These are phyloP conservation scores for Ricinus communis DNA, from an alignment of 345 rosid species.

Conservation along the genomic window DNA sequence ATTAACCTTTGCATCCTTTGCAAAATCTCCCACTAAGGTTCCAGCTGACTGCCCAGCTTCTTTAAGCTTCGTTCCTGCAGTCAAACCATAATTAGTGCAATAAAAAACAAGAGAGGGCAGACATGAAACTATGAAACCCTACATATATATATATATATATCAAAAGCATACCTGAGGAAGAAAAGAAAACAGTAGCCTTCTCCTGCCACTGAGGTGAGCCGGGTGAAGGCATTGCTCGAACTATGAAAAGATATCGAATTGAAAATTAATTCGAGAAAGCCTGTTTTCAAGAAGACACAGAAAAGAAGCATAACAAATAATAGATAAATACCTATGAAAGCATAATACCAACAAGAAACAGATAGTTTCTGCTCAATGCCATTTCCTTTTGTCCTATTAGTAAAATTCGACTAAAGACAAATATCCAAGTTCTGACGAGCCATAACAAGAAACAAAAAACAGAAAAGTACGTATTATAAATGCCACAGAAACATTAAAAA, in stretches of 20 bases:
- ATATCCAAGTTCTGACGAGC: neutral
- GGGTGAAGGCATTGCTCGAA: conserved; percentile 66
- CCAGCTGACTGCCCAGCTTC: conserved; percentile 88
- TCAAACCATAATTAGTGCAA: conserved; percentile 15
- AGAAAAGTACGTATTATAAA: neutral
- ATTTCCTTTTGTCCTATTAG: neutral
- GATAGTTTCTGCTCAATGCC: neutral
- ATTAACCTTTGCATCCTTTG: conserved; percentile 92
- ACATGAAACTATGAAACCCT: neutral
- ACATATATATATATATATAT: neutral
- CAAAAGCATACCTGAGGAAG: conserved; percentile 67
- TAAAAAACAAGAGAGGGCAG: neutral
- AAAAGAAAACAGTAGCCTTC: conserved; percentile 75
- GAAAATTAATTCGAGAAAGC: neutral
- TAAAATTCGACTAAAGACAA: conserved; percentile 5
- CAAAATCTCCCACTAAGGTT: conserved; percentile 74
- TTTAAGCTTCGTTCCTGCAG: conserved; percentile 72
- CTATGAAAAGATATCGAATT: conserved; percentile 14
- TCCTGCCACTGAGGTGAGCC: conserved; percentile 85
- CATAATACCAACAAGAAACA: neutral
- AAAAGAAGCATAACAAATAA: no score
- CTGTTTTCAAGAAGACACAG: neutral
- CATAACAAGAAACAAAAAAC: neutral
- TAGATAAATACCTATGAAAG: neutral
- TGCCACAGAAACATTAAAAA: neutral